Evolutionary conservation across 75 land plant species (phyloP), one percentile per base, ranked within the genome.

Genomic region (Larix kaempferi): DNA sequence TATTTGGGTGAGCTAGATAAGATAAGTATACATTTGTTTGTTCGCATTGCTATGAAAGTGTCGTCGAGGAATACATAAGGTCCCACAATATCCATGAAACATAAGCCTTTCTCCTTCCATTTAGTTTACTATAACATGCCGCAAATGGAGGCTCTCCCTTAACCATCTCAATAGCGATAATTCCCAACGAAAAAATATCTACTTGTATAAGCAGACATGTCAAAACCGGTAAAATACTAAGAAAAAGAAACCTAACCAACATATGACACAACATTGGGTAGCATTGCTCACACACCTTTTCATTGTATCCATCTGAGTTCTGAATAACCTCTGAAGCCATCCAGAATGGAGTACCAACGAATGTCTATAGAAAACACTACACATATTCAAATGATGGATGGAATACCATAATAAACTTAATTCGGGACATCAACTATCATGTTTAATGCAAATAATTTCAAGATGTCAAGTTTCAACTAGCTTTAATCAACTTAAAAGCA

Each of bases 291-390:
- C 66, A 15, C 87, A 91, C 99, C 96, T 98, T 98, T 80, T 98
- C 99, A 90, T 98, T 98, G 81, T 98, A 98, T 39, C 99, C 99
- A 52, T 98, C 99, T 77, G 93, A 85, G 78, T 93, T 98, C 74
- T 98, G 96, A 78, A 98, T 98, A 58, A 98, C 99, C 79, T 98
- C 98, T 58, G 99, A 98, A 33, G 99, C 99, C 99, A 98, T 98
- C 99, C 99, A 98, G 76, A 98, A 98, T 75, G 99, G 99, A 29
- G 99, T 98, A 74, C 99, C 99, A 60, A 98, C 98, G 89, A 98
- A 95, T 55, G 98, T 98, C 99, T 98, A 88, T 52, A 81, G 21
- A 39, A 76, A 49, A 11, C 54, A 49, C 12, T 11, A 10, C 12
- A 49, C 54, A 49, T 1, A 29, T 49, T 49, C 54, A 49, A 49